Percentiles rank a stretch among this genome's conserved stretches.
Evolutionary conservation across 2,329 filamentous ascomycete species (phyloP).

Genomic region (Diplodia intermedia): DNA sequence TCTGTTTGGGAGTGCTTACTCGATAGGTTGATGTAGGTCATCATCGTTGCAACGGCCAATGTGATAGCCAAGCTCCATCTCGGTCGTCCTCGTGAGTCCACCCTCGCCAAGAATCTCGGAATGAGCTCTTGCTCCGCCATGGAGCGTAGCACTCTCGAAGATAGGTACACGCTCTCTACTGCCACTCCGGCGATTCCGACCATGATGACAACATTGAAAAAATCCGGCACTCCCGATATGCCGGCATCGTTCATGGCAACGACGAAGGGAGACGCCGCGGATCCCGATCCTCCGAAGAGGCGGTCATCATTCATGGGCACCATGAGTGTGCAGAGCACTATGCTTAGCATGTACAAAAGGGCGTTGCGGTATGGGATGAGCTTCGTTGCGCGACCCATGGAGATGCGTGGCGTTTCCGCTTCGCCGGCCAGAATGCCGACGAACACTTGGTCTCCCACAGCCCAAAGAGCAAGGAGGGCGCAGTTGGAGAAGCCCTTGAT

Average conservation of each 20-base stretch:
- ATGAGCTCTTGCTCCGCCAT: constrained; percentile 43
- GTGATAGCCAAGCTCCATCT: constrained; percentile 62
- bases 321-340: constrained; percentile 39
- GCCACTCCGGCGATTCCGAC: constrained; percentile 43
- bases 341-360: constrained; percentile 46
- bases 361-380: constrained; percentile 49
- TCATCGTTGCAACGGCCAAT: constrained; percentile 57
- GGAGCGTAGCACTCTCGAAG: constrained; percentile 43
- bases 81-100: constrained; percentile 43
- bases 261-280: constrained; percentile 44
- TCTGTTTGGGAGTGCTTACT: background rate
- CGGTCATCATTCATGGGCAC: constrained; percentile 27
- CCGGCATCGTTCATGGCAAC: constrained; percentile 42
- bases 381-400: constrained; percentile 52
- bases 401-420: constrained; percentile 45
- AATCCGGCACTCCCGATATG: constrained; percentile 40
- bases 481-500: constrained; percentile 7
- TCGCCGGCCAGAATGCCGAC: constrained; percentile 51
- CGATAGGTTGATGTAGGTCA: constrained; percentile 41
- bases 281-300: constrained; percentile 38
- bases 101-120: constrained; percentile 39
- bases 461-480: constrained; percentile 14
- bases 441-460: constrained; percentile 45
- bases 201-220: constrained; percentile 46
- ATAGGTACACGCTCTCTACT: constrained; percentile 44